Conservation (phyloP, 768 basidiomycete genomes). For the Lepiota brunneoincarnata region DNA sequence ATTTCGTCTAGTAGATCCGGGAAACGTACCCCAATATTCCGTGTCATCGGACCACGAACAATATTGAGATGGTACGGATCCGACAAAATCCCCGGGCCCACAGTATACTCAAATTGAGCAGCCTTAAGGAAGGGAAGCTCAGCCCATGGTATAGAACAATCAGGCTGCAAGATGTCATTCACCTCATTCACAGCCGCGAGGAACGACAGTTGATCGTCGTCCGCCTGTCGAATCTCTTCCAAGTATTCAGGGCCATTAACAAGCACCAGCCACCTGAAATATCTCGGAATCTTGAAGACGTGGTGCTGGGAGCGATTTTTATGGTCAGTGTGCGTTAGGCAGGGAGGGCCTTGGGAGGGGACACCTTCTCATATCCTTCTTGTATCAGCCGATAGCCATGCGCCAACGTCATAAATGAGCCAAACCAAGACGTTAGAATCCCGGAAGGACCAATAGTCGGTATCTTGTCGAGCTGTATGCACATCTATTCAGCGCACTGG, state of each 20-base stretch:
- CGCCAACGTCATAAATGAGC: not conserved
- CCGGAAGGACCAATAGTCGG: constrained; percentile 1
- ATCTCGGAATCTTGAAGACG: not conserved
- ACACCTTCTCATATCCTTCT: not conserved
- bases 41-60: constrained; percentile 31
- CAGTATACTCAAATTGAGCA: constrained; percentile 31
- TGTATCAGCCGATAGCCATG: not conserved
- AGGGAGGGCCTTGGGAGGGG: not conserved
- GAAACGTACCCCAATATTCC: constrained; percentile 32
- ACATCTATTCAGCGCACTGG: constrained; percentile 1
- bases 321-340: not conserved
- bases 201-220: not conserved
- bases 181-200: not conserved
- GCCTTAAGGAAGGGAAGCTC: constrained; percentile 13
- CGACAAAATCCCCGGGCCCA: constrained; percentile 26
- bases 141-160: too few species aligned
- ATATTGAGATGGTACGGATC: constrained; percentile 36
- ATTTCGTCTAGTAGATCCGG: constrained; percentile 46
- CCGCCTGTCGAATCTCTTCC: not conserved
- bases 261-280: not conserved
- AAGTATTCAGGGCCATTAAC: not conserved
- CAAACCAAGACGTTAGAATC: not conserved
- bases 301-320: not conserved
- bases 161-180: too few species aligned
- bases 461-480: not conserved